Conservation (phyloP, 805 yeast species). For the Ogataea degrootiae region DNA sequence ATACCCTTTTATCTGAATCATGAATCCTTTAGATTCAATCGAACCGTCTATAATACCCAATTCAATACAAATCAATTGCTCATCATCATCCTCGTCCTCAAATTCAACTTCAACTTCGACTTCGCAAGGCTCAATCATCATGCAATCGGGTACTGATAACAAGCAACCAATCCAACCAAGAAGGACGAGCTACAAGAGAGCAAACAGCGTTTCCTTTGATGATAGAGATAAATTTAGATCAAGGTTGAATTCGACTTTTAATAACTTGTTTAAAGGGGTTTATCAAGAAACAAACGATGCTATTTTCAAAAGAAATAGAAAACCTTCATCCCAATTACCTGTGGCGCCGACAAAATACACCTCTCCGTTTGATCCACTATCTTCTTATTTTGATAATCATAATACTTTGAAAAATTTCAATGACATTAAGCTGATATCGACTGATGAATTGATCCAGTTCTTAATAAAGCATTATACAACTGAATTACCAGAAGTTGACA, state of each 20-base stretch:
- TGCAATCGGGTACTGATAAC: not conserved
- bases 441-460: slow-evolving; percentile 22
- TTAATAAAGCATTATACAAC: slow-evolving; percentile 19
- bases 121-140: not conserved
- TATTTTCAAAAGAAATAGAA: slow-evolving; percentile 5
- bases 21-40: slow-evolving; percentile 3
- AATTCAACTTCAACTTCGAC: not conserved
- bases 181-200: slow-evolving; percentile 22
- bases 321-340: not conserved
- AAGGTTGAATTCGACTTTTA: slow-evolving; percentile 17
- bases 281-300: slow-evolving; percentile 10
- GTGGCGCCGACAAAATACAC: not conserved
- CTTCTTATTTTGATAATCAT: slow-evolving; percentile 18
- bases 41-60: not conserved
- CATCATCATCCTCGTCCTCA: not conserved
- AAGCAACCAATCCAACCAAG: slow-evolving; percentile 4
- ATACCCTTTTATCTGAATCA: not conserved
- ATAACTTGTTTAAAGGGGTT: slow-evolving; percentile 12
- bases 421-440: slow-evolving; percentile 20
- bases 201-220: slow-evolving; percentile 27
- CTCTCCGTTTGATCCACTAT: slow-evolving; percentile 20
- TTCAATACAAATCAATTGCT: not conserved
- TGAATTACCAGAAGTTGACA: slow-evolving; percentile 55
- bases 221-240: slow-evolving; percentile 25
- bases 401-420: slow-evolving; percentile 8